Evolutionary conservation across 306 rosid species (phyloP).

Genomic region (Datisca glomerata): DNA sequence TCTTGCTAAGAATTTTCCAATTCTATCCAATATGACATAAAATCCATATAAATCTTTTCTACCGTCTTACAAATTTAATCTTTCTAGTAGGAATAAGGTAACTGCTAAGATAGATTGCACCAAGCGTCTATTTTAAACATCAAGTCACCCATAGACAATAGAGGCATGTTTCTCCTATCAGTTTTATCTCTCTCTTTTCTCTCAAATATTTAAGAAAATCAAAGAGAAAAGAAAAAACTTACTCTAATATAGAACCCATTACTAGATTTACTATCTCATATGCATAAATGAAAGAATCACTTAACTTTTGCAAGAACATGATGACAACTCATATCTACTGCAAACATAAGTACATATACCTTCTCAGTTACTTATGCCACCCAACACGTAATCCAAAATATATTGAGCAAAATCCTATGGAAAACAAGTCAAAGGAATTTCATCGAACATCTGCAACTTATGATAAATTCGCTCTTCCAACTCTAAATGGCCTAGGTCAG

Average conservation of each 20-base stretch:
- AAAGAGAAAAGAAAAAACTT: not conserved
- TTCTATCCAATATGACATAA: too few relatives aligned
- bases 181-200: not conserved
- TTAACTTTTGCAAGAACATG: not conserved
- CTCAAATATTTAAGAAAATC: not conserved
- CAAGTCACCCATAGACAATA: too few relatives aligned
- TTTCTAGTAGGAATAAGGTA: too few relatives aligned
- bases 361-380: not conserved
- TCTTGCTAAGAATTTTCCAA: too few relatives aligned
- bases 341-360: not conserved
- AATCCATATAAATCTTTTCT: too few relatives aligned
- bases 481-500: not conserved
- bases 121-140: too few relatives aligned
- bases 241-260: too few relatives aligned
- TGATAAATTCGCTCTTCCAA: conserved; percentile 2
- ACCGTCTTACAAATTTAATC: too few relatives aligned
- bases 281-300: not conserved
- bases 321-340: not conserved
- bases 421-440: not conserved
- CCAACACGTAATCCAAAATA: not conserved
- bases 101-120: too few relatives aligned
- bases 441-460: conserved; percentile 15
- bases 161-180: not conserved
- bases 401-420: conserved; percentile 4
- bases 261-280: not conserved